A percentile compares a stretch with the other conserved stretches of the same genome.
phyloP scores from a whole-genome alignment of 1,284 basidiomycete species.

The Cutaneotrichosporon arboriforme region DNA sequence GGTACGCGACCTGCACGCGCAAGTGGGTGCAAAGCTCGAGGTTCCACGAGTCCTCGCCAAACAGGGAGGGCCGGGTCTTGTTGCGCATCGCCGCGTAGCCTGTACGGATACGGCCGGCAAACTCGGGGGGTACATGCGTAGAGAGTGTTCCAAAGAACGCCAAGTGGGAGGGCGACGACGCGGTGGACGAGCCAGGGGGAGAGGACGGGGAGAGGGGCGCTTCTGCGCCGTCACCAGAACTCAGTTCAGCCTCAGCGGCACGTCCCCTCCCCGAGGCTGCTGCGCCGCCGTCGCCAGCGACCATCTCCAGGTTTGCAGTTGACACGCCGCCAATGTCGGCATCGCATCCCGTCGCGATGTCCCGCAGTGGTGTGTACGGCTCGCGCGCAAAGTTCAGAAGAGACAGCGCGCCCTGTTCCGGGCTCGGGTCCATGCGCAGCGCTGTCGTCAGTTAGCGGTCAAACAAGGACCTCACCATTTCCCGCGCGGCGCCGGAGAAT shows the following conservation, averaged over 20 bases:
- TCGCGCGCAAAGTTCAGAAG: slow-evolving; percentile 33
- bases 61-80: slow-evolving; percentile 48
- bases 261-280: not conserved
- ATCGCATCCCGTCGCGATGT: slow-evolving; percentile 39
- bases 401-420: slow-evolving; percentile 22
- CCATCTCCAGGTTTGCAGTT: slow-evolving; percentile 29
- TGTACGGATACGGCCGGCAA: slow-evolving; percentile 43
- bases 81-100: slow-evolving; percentile 53
- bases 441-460: slow-evolving; percentile 19
- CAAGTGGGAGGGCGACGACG: slow-evolving; percentile 21
- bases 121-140: slow-evolving; percentile 39
- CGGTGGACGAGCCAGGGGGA: too few species aligned
- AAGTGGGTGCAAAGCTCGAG: slow-evolving; percentile 50
- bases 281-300: slow-evolving; percentile 8
- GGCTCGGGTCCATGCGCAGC: slow-evolving; percentile 29
- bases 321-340: slow-evolving; percentile 44
- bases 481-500: slow-evolving; percentile 34
- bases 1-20: slow-evolving; percentile 47
- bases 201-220: too few species aligned
- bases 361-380: slow-evolving; percentile 16
- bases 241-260: not conserved
- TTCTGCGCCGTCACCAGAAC: not conserved
- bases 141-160: slow-evolving; percentile 41
- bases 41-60: slow-evolving; percentile 51
- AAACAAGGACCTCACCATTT: slow-evolving; percentile 24